A percentile compares a stretch with the other conserved stretches of the same genome.
These are phyloP conservation scores for Trichoderma hamatum DNA, from an alignment of 2,329 filamentous ascomycete species.

Conservation along the genomic window DNA sequence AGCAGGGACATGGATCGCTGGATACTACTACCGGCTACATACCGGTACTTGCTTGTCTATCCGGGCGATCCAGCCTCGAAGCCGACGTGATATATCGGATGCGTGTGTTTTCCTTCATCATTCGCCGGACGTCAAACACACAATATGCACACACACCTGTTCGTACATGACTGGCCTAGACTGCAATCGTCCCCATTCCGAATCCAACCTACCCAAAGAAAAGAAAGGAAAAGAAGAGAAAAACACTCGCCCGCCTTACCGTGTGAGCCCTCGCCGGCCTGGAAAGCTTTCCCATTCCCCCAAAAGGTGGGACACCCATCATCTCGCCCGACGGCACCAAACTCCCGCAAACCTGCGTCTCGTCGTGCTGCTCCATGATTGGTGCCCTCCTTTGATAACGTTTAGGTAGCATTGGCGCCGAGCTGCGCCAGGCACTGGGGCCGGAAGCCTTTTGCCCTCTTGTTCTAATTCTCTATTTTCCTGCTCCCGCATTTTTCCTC, in stretches of 20 bases:
- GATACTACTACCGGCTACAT: background rate
- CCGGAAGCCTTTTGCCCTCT: background rate
- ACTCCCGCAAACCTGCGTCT: constrained; percentile 20
- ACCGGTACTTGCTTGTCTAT: background rate
- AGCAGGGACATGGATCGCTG: background rate
- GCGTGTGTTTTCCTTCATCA: background rate
- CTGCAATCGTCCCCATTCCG: background rate
- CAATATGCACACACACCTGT: background rate
- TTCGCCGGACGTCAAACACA: background rate
- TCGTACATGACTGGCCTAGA: background rate
- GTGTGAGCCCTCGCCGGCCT: background rate
- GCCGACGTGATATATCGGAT: background rate
- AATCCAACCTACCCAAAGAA: background rate
- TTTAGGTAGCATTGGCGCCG: constrained; percentile 26
- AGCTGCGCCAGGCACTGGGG: constrained; percentile 21
- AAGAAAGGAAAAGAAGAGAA: no score
- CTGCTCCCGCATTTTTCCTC: background rate
- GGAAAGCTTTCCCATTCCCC: background rate
- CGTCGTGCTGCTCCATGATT: constrained; percentile 10
- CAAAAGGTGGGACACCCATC: constrained; percentile 2
- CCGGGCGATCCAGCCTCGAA: background rate
- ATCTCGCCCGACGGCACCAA: constrained; percentile 22
- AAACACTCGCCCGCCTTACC: background rate
- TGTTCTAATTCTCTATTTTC: background rate
- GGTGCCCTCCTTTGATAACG: constrained; percentile 27